phyloP scores from a whole-genome alignment of 176 grass and related monocot species.

The Avena atlantica region DNA sequence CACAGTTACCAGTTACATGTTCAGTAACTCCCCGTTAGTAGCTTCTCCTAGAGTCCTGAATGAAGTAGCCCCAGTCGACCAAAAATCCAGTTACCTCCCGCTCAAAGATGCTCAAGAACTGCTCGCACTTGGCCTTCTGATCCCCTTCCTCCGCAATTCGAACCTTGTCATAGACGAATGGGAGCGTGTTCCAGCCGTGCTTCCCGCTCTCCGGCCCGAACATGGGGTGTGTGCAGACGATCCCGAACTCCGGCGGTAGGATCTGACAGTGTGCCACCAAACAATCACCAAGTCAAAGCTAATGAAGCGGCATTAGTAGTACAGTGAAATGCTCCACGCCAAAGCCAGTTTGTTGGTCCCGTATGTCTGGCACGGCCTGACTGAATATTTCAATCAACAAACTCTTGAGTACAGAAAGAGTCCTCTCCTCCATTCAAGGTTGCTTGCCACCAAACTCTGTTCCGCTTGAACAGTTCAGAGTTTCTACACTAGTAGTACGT shows the following conservation, averaged over 20 bases:
- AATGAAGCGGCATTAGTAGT: neutral
- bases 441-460: neutral
- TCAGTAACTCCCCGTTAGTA: neutral
- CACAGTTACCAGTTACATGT: neutral
- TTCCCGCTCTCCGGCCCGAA: conserved; percentile 79
- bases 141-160: conserved; percentile 42
- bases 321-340: neutral
- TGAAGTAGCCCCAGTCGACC: neutral
- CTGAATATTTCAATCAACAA: neutral
- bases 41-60: neutral
- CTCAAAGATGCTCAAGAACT: conserved; percentile 73
- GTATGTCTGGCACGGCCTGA: neutral
- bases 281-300: neutral
- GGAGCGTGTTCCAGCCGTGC: conserved; percentile 56
- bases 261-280: conserved; percentile 30
- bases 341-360: neutral
- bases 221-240: conserved; percentile 76
- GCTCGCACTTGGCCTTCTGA: conserved; percentile 54
- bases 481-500: neutral
- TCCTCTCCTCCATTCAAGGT: neutral
- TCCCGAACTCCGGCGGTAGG: conserved; percentile 62
- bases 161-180: conserved; percentile 76
- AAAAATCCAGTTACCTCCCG: conserved; percentile 48
- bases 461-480: neutral
- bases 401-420: neutral